Percentiles rank a stretch among this genome's conserved stretches.
phyloP scores from a whole-genome alignment of 495 filamentous ascomycete genomes.

The Bombardia bombarda region DNA sequence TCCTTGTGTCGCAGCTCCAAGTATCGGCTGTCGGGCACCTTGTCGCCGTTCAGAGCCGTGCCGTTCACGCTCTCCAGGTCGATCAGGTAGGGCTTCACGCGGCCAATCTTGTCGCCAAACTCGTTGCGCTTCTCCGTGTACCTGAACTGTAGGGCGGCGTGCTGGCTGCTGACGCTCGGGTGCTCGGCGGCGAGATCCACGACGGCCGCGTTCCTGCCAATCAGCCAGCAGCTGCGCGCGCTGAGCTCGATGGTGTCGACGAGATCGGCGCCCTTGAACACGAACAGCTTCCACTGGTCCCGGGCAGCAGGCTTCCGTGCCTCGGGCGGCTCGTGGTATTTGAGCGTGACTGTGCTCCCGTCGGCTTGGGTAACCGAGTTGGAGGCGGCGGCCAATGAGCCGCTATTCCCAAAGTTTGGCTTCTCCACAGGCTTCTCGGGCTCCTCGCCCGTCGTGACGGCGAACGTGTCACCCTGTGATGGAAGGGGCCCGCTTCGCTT shows the following conservation, averaged over 20 bases:
- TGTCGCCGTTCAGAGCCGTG: conserved; percentile 70
- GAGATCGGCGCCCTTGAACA: conserved; percentile 80
- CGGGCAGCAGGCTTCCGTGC: conserved; percentile 76
- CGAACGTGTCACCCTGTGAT: conserved; percentile 64
- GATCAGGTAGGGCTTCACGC: conserved; percentile 83
- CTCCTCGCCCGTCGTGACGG: conserved; percentile 41
- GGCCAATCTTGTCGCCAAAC: conserved; percentile 71
- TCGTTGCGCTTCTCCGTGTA: conserved; percentile 76
- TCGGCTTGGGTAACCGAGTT: conserved; percentile 70
- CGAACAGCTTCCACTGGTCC: conserved; percentile 79
- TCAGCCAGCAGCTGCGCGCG: conserved; percentile 77
- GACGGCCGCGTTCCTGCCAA: conserved; percentile 71
- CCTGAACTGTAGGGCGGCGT: conserved; percentile 91
- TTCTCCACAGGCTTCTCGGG: conserved; percentile 66
- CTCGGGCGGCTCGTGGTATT: conserved; percentile 94
- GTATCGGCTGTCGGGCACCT: conserved; percentile 65
- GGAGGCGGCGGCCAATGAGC: conserved; percentile 77
- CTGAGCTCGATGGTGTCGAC: conserved; percentile 72
- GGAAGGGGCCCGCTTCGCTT: conserved; percentile 53
- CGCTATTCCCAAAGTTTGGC: conserved; percentile 76
- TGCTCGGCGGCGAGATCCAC: conserved; percentile 83
- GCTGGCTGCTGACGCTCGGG: conserved; percentile 87
- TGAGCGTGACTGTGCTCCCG: conserved; percentile 64
- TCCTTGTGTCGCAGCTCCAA: conserved; percentile 84
- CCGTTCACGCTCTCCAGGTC: conserved; percentile 94